These are phyloP conservation scores for Globisporangium ultimum DNA, from an alignment of 352 stramenopile species.

Conservation along the genomic window DNA sequence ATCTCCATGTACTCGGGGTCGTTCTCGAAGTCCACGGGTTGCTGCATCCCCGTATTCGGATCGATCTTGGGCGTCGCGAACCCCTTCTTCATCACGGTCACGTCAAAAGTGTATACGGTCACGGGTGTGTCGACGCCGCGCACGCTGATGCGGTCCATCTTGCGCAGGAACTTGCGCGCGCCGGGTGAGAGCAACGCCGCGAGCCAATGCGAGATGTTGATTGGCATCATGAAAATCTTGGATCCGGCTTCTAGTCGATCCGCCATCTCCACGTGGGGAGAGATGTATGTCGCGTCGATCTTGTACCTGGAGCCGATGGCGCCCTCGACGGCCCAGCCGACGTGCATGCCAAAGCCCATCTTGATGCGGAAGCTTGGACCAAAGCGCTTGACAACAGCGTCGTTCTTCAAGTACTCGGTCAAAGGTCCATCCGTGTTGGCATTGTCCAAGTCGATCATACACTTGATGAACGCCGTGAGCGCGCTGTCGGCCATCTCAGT, in stretches of 20 bases:
- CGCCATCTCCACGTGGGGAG: constrained; percentile 91
- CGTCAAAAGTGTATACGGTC: constrained; percentile 87
- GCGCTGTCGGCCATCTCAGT: constrained; percentile 93
- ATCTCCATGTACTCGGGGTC: constrained; percentile 84
- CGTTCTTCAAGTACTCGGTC: constrained; percentile 64
- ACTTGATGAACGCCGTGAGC: constrained; percentile 95
- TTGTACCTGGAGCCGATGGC: constrained; percentile 95
- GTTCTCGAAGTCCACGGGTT: constrained; percentile 78
- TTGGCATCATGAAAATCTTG: constrained; percentile 88
- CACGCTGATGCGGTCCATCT: constrained; percentile 86
- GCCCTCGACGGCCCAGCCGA: constrained; percentile 95
- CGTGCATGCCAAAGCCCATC: constrained; percentile 95
- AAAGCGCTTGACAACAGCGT: constrained; percentile 84
- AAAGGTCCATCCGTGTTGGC: constrained; percentile 72
- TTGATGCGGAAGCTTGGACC: constrained; percentile 76
- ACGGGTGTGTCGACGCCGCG: constrained; percentile 76
- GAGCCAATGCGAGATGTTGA: constrained; percentile 87
- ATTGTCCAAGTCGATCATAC: constrained; percentile 87
- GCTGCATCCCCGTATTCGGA: constrained; percentile 48
- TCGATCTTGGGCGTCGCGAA: constrained; percentile 77
- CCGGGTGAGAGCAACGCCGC: constrained; percentile 60
- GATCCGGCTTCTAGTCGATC: constrained; percentile 94
- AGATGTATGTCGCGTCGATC: constrained; percentile 98
- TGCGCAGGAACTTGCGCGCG: constrained; percentile 71
- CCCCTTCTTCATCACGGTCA: constrained; percentile 73